A percentile compares a stretch with the other conserved stretches of the same genome.
These are phyloP conservation scores for Albugo candida DNA, from an alignment of 352 stramenopile species.

Conservation along the genomic window DNA sequence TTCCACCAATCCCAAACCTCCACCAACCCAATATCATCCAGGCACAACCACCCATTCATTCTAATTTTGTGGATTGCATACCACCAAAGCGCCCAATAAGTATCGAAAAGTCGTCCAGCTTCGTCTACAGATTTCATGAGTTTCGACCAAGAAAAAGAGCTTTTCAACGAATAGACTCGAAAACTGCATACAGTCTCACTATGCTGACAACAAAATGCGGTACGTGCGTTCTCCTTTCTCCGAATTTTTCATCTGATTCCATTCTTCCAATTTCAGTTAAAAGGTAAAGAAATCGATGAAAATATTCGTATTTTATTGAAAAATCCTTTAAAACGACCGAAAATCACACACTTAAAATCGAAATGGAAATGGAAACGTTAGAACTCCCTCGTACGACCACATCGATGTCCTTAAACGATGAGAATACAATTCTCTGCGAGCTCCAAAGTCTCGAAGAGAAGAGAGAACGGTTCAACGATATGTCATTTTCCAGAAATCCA, in stretches of 20 bases:
- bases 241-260: neutral
- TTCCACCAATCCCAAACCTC: too few species aligned
- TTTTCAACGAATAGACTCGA: too few species aligned
- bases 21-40: too few species aligned
- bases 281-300: conserved; percentile 50
- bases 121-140: too few species aligned
- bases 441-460: conserved; percentile 38
- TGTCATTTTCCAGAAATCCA: conserved; percentile 31
- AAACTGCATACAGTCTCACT: neutral
- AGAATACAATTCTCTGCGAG: conserved; percentile 48
- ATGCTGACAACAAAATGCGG: conserved; percentile 27
- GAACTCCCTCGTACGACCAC: conserved; percentile 46
- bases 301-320: conserved; percentile 51
- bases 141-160: too few species aligned
- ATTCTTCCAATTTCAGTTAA: conserved; percentile 3
- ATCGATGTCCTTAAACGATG: conserved; percentile 47
- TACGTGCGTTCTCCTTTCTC: conserved; percentile 31
- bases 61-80: too few species aligned
- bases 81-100: too few species aligned
- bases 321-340: conserved; percentile 32
- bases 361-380: conserved; percentile 31
- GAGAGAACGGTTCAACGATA: conserved; percentile 25
- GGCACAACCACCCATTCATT: too few species aligned
- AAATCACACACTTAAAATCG: conserved; percentile 25
- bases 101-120: too few species aligned